Base-by-base conservation (phyloP, 176 grass and related monocot species). In the Hyparrhenia diplandra region DNA sequence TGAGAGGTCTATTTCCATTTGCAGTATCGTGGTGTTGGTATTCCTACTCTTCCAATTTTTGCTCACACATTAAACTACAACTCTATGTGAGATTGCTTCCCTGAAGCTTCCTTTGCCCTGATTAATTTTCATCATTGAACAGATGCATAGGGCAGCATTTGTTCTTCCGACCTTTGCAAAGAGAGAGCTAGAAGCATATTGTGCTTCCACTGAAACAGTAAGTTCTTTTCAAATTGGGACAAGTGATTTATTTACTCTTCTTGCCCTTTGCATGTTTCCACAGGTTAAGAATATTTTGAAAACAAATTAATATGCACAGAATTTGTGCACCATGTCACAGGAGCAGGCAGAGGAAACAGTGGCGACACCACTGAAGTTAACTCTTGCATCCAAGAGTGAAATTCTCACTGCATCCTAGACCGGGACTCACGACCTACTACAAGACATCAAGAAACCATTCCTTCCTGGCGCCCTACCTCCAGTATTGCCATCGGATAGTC, bases 121-220 rank as follows among this genome's bases (percentile, higher is more conserved):
- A 80, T 60, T 61, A 58, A 85, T 87, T 87, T 82, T 71, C 8
- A 18, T 51, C 69, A n/a, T 27, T 92, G n/a, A 68, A 76, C 80
- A 99, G 96, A 93, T 95, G 67, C 96, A 99, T 73, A 85, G 55
- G 36, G 96, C 96, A 71, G 90, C 96, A 84, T 99, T 99, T 88
- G 76, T 79, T 75, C 82, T 99, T 34, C 94, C 91, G 4, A 73
- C 88, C 75, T 97, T 93, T 87, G 88, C n/a, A 30, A 97, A 89
- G 87, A 85, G 47, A 80, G 94, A 97, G 70, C 57, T 94, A 58
- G 69, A 79, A 67, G 31, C 78, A 64, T 77, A 87, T 14, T 83
- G 77, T 69, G 14, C 49, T 88, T 85, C 88, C 45, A 79, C 31
- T 24, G 64, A 63, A 85, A 75, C 30, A 64, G 88, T 93, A 87